phyloP scores from a whole-genome alignment of 2,329 filamentous ascomycete genomes.

The Ceratocystis colombiana region DNA sequence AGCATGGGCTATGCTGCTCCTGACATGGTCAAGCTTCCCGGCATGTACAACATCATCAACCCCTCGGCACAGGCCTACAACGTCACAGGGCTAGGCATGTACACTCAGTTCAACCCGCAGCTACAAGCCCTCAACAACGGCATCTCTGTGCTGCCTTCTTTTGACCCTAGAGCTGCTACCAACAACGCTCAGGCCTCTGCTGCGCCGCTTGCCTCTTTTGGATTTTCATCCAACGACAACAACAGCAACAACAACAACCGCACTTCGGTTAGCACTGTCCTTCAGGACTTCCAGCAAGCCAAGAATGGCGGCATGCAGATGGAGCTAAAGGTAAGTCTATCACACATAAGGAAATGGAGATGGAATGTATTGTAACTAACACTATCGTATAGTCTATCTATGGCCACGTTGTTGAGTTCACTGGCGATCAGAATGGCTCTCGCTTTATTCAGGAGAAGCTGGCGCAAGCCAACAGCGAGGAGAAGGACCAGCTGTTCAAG shows the following conservation, averaged over 20 bases:
- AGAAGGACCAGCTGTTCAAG: slow-evolving; percentile 80
- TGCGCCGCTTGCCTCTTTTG: neutral
- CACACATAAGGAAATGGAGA: neutral
- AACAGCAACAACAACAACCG: slow-evolving; percentile 33
- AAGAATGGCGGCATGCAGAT: slow-evolving; percentile 62
- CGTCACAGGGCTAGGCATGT: neutral
- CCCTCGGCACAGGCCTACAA: neutral
- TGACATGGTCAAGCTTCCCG: slow-evolving; percentile 8
- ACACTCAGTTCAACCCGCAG: slow-evolving; percentile 13
- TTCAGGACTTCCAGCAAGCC: slow-evolving; percentile 71
- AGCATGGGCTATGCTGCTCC: slow-evolving; percentile 2
- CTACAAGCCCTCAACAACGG: neutral
- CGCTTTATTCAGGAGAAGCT: slow-evolving; percentile 92
- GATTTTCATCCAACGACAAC: slow-evolving; percentile 10
- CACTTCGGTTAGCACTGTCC: slow-evolving; percentile 45
- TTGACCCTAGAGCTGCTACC: slow-evolving; percentile 5
- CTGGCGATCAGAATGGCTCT: slow-evolving; percentile 89
- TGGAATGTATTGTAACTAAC: neutral
- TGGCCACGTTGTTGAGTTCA: slow-evolving; percentile 81
- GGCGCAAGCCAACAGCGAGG: slow-evolving; percentile 85
- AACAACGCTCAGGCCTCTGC: neutral
- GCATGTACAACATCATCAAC: slow-evolving; percentile 14
- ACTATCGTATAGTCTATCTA: slow-evolving; percentile 58
- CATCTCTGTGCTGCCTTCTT: neutral
- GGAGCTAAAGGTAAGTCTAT: slow-evolving; percentile 57